Base-by-base conservation (phyloP, 2,329 filamentous ascomycete genomes). In the Xylariales sp. region DNA sequence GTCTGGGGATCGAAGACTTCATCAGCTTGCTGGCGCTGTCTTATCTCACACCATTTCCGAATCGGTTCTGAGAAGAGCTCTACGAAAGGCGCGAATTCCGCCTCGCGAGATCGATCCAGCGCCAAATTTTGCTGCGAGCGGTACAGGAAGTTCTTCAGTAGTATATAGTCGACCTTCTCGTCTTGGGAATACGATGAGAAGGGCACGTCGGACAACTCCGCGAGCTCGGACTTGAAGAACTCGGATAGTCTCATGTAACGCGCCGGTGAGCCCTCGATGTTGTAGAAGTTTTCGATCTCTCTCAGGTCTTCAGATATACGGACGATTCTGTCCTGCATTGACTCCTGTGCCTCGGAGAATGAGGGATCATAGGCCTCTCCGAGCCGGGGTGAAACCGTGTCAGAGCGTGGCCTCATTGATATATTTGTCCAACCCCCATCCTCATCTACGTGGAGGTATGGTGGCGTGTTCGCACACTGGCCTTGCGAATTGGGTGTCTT, bases 241-340 rank as follows among this genome's bases (percentile, higher is more conserved):
- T 73, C 66, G 1, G 77, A 67, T 0, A 88, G 71, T 1, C 81
- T 80, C 4, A 75, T 56, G 55, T 79, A 77, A 0, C 85, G 80
- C 1, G 73, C 75, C 0, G 77, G 71, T 0, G 86, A 86, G 46
- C 83, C 80, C 0, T 76, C 75, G 67, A 87, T 81, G 58, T 81
- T 83, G 76, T 86, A 86, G 71, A 85, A 87, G 1, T 74, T 75
- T 8, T 81, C 74, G 2, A 88, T 76, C n/a, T 86, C 82, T 7
- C 76, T 68, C 1, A 86, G 67, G 64, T 88, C 86, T 41, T 78
- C 77, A 2, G 73, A 75, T 3, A 87, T 78, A 8, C 83, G 81
- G 9, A 79, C 74, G 14, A 86, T 81, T 28, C 81, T 80, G 48
- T 84, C 80, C 43, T 75, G 72, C 58, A 75, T 75, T 9, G 59